Evolutionary conservation across 345 rosid genomes (phyloP).

Genomic region (Brassica rapa): DNA sequence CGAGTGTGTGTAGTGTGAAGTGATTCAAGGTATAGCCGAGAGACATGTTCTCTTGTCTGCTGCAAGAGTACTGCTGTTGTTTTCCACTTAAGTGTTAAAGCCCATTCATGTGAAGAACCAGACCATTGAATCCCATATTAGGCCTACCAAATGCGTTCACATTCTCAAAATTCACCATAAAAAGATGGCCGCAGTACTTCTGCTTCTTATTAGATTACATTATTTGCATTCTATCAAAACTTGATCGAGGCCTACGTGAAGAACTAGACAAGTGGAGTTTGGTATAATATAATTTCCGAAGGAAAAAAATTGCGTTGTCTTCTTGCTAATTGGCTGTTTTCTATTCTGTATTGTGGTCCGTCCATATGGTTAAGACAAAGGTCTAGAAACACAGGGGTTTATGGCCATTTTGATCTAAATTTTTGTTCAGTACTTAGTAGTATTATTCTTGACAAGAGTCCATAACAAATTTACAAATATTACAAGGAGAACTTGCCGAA

Average conservation of each 20-base stretch:
- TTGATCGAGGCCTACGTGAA: conserved; percentile 1
- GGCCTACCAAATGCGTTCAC: conserved; percentile 29
- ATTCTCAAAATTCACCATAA: conserved; percentile 11
- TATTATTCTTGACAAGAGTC: not conserved
- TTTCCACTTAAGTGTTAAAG: conserved; percentile 29
- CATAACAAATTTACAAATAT: not conserved
- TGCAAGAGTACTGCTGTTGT: conserved; percentile 5
- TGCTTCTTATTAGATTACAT: not conserved
- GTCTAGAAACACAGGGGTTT: not conserved
- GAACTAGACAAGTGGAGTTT: conserved; percentile 28
- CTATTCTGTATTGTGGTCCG: conserved; percentile 16
- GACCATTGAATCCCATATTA: conserved; percentile 28
- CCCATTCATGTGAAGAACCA: conserved; percentile 36
- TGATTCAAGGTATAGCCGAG: conserved; percentile 29
- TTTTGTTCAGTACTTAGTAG: not conserved
- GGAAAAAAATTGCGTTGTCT: conserved; percentile 26
- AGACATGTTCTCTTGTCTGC: conserved; percentile 41
- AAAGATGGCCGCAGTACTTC: conserved; percentile 28
- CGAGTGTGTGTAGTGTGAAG: conserved; percentile 21
- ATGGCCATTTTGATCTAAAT: not conserved
- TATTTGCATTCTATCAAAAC: conserved; percentile 7
- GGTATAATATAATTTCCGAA: conserved; percentile 28
- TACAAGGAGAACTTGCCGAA: not conserved
- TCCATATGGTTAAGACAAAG: not conserved
- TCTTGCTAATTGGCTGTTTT: conserved; percentile 4